These are phyloP conservation scores for Xylaria arbuscula DNA, from an alignment of 2,329 filamentous ascomycete species.

Conservation along the genomic window DNA sequence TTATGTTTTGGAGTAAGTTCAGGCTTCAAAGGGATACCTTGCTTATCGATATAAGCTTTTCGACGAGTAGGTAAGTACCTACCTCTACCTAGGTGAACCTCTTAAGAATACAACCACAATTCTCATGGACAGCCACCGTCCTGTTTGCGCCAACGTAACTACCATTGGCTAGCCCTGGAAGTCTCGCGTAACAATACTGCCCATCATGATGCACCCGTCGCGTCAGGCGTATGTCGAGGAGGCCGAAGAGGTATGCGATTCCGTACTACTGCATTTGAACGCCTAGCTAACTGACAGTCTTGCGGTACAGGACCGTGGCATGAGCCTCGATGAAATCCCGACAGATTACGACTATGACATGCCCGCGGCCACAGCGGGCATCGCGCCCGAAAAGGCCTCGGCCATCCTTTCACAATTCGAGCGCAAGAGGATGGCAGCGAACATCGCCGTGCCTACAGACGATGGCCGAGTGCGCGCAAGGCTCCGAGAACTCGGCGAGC, in stretches of 20 bases:
- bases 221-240: conserved; percentile 96
- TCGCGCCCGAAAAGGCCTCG: conserved; percentile 83
- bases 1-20: too few species aligned
- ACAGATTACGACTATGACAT: conserved; percentile 88
- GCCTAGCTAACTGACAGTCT: conserved; percentile 38
- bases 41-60: conserved; percentile 39
- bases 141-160: not conserved
- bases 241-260: conserved; percentile 70
- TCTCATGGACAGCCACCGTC: not conserved
- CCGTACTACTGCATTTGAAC: conserved; percentile 37
- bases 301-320: conserved; percentile 48
- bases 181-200: conserved; percentile 31
- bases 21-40: too few species aligned
- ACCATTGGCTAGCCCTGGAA: not conserved
- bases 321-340: conserved; percentile 58
- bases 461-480: conserved; percentile 85
- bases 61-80: not conserved
- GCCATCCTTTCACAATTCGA: conserved; percentile 89
- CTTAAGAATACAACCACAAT: conserved; percentile 1
- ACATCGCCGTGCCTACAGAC: conserved; percentile 92
- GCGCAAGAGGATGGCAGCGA: conserved; percentile 87
- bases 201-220: conserved; percentile 82
- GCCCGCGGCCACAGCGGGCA: conserved; percentile 71
- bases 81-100: conserved; percentile 20
- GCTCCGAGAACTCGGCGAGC: conserved; percentile 89